Conservation (phyloP, 2,329 filamentous ascomycete species). For the Ophiocordyceps unilateralis region DNA sequence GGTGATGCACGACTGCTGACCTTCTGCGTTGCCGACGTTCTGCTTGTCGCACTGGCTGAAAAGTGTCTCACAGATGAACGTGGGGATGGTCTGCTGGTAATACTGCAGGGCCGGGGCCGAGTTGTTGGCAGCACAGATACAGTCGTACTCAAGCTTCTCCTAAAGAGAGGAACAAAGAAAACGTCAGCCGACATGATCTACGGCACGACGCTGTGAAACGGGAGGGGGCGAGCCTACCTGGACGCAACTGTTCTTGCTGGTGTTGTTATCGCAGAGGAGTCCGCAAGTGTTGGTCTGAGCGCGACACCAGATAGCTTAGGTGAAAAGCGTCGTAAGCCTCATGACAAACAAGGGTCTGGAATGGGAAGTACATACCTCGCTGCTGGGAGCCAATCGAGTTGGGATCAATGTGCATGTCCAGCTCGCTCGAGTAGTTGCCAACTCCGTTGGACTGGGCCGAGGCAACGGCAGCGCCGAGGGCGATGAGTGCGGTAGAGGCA, state of each 20-base stretch:
- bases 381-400: constrained; percentile 12
- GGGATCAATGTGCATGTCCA: constrained; percentile 24
- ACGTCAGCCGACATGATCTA: neutral
- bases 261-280: constrained; percentile 24
- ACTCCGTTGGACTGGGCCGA: constrained; percentile 13
- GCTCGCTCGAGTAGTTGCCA: constrained; percentile 24
- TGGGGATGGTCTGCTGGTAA: constrained; percentile 34
- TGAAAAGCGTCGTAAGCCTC: neutral
- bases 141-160: constrained; percentile 27
- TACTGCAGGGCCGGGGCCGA: constrained; percentile 32
- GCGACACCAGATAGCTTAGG: constrained; percentile 31
- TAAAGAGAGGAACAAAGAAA: too few relatives aligned
- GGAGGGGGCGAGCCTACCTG: constrained; percentile 19
- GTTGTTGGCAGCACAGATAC: constrained; percentile 29
- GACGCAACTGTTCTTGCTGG: constrained; percentile 25
- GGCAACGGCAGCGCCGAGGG: constrained; percentile 25
- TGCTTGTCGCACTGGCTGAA: constrained; percentile 27
- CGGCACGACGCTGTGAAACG: neutral
- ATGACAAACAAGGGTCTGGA: neutral
- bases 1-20: constrained; percentile 29
- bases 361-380: constrained; percentile 20
- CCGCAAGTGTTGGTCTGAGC: constrained; percentile 32
- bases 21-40: constrained; percentile 22
- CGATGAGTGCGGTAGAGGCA: constrained; percentile 20
- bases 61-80: constrained; percentile 32